These are phyloP conservation scores for Carex kokanica DNA, from an alignment of 176 grass and related monocot genomes.

Conservation along the genomic window DNA sequence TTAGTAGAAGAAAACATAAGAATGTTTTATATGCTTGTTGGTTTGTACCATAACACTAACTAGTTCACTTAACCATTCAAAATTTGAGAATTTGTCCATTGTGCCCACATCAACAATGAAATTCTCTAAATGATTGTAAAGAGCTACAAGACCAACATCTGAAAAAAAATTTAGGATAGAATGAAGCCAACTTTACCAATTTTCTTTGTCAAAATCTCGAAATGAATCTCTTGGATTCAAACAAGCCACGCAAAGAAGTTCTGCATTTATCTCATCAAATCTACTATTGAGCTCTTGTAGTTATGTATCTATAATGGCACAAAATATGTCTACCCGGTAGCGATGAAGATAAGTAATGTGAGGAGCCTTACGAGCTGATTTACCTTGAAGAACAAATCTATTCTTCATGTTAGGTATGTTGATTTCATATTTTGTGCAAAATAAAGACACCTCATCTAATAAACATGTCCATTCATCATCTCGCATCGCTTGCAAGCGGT, in stretches of 20 bases:
- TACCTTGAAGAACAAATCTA: background rate
- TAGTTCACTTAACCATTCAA: no score
- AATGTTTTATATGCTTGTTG: no score
- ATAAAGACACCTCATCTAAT: background rate
- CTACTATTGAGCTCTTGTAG: background rate
- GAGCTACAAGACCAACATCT: no score
- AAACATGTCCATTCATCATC: no score
- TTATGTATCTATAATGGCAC: background rate
- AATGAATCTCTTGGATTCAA: background rate
- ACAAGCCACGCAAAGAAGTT: background rate
- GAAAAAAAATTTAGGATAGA: no score
- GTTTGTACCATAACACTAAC: no score
- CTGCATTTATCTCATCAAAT: background rate
- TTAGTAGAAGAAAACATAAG: no score
- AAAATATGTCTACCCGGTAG: background rate
- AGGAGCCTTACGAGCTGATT: background rate
- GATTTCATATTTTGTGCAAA: background rate
- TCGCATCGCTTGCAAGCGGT: no score
- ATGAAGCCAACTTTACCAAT: no score
- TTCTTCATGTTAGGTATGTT: background rate
- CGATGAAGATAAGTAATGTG: background rate
- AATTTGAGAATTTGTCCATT: no score
- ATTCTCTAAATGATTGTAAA: no score
- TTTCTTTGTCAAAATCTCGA: background rate
- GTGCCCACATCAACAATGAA: no score